Evolutionary conservation across 83 land plant genomes (phyloP).

Genomic region (Picea abies): DNA sequence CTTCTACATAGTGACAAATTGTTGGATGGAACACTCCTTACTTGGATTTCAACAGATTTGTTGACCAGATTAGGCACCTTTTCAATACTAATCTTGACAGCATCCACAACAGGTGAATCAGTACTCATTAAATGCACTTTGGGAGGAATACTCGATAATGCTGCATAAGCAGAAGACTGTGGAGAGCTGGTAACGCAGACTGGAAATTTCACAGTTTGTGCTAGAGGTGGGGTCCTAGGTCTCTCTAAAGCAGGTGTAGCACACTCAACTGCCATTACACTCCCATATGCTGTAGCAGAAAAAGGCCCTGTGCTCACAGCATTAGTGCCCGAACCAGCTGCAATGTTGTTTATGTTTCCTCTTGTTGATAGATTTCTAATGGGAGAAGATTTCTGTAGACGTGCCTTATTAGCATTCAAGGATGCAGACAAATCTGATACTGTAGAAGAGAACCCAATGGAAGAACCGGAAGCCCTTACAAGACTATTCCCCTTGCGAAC

Average conservation of each 20-base stretch:
- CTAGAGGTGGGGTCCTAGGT: slow-evolving; percentile 33
- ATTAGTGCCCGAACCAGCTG: slow-evolving; percentile 3
- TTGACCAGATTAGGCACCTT: not conserved
- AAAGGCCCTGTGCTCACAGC: not conserved
- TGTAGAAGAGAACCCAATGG: slow-evolving; percentile 19
- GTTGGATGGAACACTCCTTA: not conserved
- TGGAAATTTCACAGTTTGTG: not conserved
- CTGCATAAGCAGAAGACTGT: slow-evolving; percentile 5
- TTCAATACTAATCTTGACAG: not conserved
- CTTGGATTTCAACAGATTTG: not conserved
- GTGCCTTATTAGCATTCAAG: not conserved
- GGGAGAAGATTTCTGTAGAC: slow-evolving; percentile 4
- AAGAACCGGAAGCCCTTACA: slow-evolving; percentile 51
- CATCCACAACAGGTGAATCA: not conserved
- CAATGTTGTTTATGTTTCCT: slow-evolving; percentile 6
- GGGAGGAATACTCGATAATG: not conserved
- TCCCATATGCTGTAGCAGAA: not conserved
- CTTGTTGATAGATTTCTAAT: not conserved
- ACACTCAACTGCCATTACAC: not conserved
- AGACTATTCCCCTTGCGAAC: slow-evolving; percentile 88
- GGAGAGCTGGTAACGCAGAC: not conserved
- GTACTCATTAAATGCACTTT: not conserved
- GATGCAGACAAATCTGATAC: not conserved
- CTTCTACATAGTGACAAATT: not conserved
- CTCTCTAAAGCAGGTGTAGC: slow-evolving; percentile 20